A percentile compares a stretch with the other conserved stretches of the same genome.
Conservation (phyloP, 305 asterid species). For the Coffea humblotiana region DNA sequence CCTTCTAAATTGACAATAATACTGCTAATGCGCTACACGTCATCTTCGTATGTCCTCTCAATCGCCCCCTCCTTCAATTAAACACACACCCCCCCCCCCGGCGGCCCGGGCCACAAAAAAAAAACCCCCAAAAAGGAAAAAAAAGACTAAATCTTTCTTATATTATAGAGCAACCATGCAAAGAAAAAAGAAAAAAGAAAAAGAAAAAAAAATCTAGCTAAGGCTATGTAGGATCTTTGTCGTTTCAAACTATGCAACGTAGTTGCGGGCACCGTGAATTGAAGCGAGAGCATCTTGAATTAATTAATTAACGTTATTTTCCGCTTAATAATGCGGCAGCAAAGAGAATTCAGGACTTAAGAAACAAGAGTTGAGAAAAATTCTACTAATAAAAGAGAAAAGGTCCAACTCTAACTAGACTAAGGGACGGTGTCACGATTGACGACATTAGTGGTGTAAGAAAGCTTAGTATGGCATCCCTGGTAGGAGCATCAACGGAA, state of each 20-base stretch:
- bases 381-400: not conserved
- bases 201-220: too few species aligned
- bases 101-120: too few species aligned
- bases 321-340: not conserved
- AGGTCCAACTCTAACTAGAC: not conserved
- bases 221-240: too few species aligned
- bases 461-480: slow-evolving; percentile 24
- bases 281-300: not conserved
- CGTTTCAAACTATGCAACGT: too few species aligned
- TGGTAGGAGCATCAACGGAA: slow-evolving; percentile 81
- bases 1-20: not conserved
- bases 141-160: too few species aligned
- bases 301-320: not conserved
- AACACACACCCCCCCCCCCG: too few species aligned
- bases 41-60: not conserved
- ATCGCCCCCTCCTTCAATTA: too few species aligned
- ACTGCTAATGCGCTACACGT: not conserved
- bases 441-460: slow-evolving; percentile 39
- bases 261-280: not conserved
- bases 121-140: too few species aligned
- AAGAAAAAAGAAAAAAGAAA: not conserved
- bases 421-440: slow-evolving; percentile 53
- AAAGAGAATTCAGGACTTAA: not conserved
- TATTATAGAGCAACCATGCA: too few species aligned
- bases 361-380: not conserved